Evolutionary conservation across 2,329 filamentous ascomycete species (phyloP).

Genomic region (Phaeosphaeriaceae sp.): DNA sequence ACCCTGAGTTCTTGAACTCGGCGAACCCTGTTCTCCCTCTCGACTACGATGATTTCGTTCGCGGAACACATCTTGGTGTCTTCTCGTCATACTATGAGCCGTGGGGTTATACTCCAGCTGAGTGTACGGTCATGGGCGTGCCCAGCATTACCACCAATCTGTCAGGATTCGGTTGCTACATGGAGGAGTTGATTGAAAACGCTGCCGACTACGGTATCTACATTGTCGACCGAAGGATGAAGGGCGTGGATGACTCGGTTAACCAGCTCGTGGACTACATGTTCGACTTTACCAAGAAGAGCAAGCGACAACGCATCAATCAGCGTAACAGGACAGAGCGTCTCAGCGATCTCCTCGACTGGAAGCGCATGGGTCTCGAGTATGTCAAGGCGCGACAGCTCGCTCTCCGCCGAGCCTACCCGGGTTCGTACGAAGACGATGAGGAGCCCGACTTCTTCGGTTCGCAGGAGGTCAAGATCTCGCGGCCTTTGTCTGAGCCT

Average conservation of each 20-base stretch:
- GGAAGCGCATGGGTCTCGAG: conserved; percentile 99
- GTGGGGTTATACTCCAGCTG: conserved; percentile 97
- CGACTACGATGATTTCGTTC: conserved; percentile 98
- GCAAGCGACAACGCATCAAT: conserved; percentile 95
- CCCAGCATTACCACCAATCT: conserved; percentile 98
- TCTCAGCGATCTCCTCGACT: conserved; percentile 92
- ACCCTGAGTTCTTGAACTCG: conserved; percentile 96
- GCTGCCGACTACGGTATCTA: conserved; percentile 98
- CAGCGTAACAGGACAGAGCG: conserved; percentile 96
- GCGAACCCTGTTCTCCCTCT: conserved; percentile 93
- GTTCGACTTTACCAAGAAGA: conserved; percentile 94
- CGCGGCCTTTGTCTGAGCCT: conserved; percentile 89
- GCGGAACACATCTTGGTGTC: conserved; percentile 92
- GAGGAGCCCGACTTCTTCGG: conserved; percentile 91
- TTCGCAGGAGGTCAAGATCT: conserved; percentile 93
- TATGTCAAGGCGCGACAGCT: conserved; percentile 97
- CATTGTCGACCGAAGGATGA: conserved; percentile 93
- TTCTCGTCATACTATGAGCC: conserved; percentile 99
- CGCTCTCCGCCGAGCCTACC: conserved; percentile 89
- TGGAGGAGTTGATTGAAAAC: conserved; percentile 99
- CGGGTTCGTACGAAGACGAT: conserved; percentile 76
- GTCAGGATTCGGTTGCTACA: conserved; percentile 98
- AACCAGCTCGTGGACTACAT: conserved; percentile 93
- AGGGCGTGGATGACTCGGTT: conserved; percentile 96
- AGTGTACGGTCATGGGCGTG: conserved; percentile 99